Base-by-base conservation (phyloP, 176 grass and related monocot genomes). In the Guadua angustifolia region DNA sequence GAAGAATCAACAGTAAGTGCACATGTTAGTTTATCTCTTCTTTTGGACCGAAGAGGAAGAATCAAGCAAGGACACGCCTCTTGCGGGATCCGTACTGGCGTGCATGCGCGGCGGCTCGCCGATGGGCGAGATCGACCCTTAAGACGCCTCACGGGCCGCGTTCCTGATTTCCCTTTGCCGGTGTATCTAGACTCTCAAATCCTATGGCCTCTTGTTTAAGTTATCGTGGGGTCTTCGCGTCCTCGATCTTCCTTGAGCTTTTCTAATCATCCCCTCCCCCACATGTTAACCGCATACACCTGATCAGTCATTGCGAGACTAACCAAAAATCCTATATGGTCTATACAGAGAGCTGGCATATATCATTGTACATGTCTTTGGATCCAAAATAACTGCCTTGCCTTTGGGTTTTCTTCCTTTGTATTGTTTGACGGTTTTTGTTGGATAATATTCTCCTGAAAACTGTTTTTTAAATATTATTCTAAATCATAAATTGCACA, bases 121-220 rank as follows among this genome's bases (percentile, higher is more conserved):
- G 2, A 1, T 1, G 3, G n/a, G n/a, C n/a, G n/a, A n/a, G n/a
- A n/a, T n/a, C 33, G 75, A 7, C 85, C 78, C 85, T 82, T 87
- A 22, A 4, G 61, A n/a, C 8, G 24, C 38, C 39, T 69, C 39
- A 82, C 24, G 60, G 36, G 78, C 21, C 85, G 71, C 50, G 47
- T 18, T 73, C 24, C 43, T 19, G 8, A 5, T 12, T 55, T 33
- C 58, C 24, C 13, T 7, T 21, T 11, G 39, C 50, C 26, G 22
- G 77, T 81, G 69, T 46, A 55, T 21, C 50, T 19, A 19, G 17
- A 7, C 51, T 18, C 17, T 17, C 35, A 36, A 2, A 19, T 53
- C 51, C 51, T 2, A 2, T 53, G 17, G 17, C 51, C 10, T 19
- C 51, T 53, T 19, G 51, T 18, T 52, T 6, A 7, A 19, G 16